Percentiles rank a stretch among this genome's conserved stretches.
Conservation (phyloP, 2,329 filamentous ascomycete species). For the Emergomyces orientalis region DNA sequence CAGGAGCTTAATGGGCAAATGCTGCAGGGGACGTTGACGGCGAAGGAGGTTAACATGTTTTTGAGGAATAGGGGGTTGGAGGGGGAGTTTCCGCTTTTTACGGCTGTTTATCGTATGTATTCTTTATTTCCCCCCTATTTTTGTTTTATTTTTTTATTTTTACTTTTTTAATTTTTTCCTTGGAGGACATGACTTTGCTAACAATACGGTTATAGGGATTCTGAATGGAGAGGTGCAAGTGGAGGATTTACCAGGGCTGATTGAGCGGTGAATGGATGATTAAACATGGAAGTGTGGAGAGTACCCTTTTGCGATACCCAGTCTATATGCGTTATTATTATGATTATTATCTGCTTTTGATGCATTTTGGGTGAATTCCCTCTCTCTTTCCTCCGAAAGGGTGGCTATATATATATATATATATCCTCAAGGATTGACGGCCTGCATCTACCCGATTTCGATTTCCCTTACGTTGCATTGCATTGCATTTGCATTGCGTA, state of each 20-base stretch:
- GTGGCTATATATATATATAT: neutral
- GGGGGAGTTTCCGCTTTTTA: conserved; percentile 83
- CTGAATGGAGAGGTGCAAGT: conserved; percentile 66
- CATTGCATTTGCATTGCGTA: neutral
- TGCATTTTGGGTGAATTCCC: neutral
- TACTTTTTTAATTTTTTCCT: neutral
- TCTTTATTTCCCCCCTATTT: conserved; percentile 3
- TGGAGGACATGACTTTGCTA: neutral
- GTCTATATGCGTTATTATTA: neutral
- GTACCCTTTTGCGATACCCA: neutral
- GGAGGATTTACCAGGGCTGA: conserved; percentile 68
- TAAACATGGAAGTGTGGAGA: neutral
- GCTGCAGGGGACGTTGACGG: conserved; percentile 87
- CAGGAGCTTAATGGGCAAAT: conserved; percentile 93
- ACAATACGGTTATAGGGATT: conserved; percentile 46
- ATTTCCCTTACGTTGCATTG: neutral
- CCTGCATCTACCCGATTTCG: neutral
- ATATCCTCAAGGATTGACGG: neutral
- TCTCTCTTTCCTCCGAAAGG: neutral
- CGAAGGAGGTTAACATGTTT: conserved; percentile 83
- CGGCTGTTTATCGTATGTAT: conserved; percentile 60
- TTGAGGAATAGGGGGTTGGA: conserved; percentile 68
- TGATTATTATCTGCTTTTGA: neutral
- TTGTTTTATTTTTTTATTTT: neutral
- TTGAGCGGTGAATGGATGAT: conserved; percentile 31